These are phyloP conservation scores for Hansenula sp. DNA, from an alignment of 1,139 yeast species.

Conservation along the genomic window DNA sequence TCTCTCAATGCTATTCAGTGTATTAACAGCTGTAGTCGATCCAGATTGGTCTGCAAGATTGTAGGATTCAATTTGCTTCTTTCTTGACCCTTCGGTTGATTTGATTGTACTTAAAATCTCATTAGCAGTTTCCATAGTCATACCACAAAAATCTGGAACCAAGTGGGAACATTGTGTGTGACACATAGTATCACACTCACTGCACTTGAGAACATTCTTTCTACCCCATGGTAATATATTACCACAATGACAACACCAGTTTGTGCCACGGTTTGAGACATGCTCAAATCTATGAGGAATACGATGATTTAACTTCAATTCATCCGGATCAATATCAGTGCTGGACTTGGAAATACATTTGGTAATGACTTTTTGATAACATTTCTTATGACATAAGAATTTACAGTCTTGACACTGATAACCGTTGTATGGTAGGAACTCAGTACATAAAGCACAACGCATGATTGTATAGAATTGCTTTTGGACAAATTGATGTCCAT, in stretches of 20 bases:
- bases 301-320: slow-evolving; percentile 88
- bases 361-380: slow-evolving; percentile 91
- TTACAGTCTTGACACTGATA: slow-evolving; percentile 96
- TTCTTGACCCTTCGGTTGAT: slow-evolving; percentile 55
- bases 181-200: slow-evolving; percentile 93
- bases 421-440: slow-evolving; percentile 88
- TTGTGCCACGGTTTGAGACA: slow-evolving; percentile 87
- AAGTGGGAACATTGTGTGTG: slow-evolving; percentile 90
- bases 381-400: slow-evolving; percentile 90
- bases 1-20: slow-evolving; percentile 12
- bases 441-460: slow-evolving; percentile 97
- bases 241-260: slow-evolving; percentile 99
- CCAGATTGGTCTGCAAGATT: slow-evolving; percentile 16
- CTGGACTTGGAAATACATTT: slow-evolving; percentile 91
- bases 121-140: slow-evolving; percentile 97
- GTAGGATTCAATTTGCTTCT: slow-evolving; percentile 16
- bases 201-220: slow-evolving; percentile 90
- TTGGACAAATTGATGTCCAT: slow-evolving; percentile 95
- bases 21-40: slow-evolving; percentile 21
- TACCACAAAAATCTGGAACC: slow-evolving; percentile 97
- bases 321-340: slow-evolving; percentile 81
- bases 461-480: slow-evolving; percentile 93
- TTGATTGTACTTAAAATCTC: slow-evolving; percentile 82
- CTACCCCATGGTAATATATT: slow-evolving; percentile 92
- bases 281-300: slow-evolving; percentile 96